These are phyloP conservation scores for Monosporascus sp. DNA, from an alignment of 2,329 filamentous ascomycete species.

Conservation along the genomic window DNA sequence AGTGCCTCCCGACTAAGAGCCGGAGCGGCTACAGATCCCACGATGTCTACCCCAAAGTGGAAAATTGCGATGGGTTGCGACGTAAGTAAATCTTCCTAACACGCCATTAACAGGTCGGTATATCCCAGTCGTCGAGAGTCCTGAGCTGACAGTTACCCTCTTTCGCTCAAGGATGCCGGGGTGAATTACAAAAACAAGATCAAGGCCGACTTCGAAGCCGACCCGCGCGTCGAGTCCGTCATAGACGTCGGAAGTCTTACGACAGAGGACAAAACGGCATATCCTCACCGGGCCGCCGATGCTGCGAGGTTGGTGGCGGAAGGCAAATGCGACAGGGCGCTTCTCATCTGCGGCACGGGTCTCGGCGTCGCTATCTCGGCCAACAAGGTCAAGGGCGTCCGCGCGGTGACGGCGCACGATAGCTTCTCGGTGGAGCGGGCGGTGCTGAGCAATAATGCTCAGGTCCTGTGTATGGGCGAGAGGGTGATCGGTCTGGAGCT, in stretches of 20 bases:
- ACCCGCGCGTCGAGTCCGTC: conserved; percentile 61
- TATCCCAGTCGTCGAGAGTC: too few species aligned
- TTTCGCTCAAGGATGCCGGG: conserved; percentile 57
- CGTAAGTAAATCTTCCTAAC: conserved; percentile 31
- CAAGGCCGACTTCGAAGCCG: conserved; percentile 64
- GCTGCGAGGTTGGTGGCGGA: conserved; percentile 59
- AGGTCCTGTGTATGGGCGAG: conserved; percentile 84
- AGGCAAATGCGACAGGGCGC: conserved; percentile 68
- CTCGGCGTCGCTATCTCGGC: conserved; percentile 84
- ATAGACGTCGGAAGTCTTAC: conserved; percentile 69
- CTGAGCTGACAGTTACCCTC: neutral
- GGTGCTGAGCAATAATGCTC: conserved; percentile 78
- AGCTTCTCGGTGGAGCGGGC: conserved; percentile 78
- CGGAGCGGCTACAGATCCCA: conserved; percentile 12
- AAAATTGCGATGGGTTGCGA: conserved; percentile 50
- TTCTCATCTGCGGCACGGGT: conserved; percentile 81
- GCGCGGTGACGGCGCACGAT: conserved; percentile 87
- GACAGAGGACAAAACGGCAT: conserved; percentile 69
- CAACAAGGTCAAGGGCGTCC: conserved; percentile 79
- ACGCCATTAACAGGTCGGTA: too few species aligned
- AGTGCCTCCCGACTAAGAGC: too few species aligned
- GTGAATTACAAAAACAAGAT: conserved; percentile 74
- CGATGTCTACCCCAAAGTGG: conserved; percentile 42
- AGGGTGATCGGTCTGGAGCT: conserved; percentile 77
- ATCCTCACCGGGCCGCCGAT: conserved; percentile 71